Conservation (phyloP, 768 basidiomycete species). For the Collybia sp. region DNA sequence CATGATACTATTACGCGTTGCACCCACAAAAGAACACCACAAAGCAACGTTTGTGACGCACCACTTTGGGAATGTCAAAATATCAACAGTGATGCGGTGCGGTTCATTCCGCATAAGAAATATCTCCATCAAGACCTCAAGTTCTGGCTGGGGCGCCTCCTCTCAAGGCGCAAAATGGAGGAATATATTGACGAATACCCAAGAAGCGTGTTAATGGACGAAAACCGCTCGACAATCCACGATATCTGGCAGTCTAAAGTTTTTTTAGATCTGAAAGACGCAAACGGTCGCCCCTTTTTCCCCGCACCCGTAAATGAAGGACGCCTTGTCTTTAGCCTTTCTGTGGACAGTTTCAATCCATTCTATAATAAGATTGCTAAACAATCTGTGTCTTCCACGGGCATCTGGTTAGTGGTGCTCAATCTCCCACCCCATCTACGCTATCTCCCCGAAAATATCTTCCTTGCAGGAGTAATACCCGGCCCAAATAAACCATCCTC, state of each 20-base stretch:
- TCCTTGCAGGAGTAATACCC: conserved; percentile 35
- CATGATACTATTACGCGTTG: conserved; percentile 5
- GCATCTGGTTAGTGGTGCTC: conserved; percentile 22
- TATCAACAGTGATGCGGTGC: neutral
- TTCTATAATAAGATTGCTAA: conserved; percentile 18
- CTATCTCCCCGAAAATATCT: conserved; percentile 36
- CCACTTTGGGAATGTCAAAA: conserved; percentile 13
- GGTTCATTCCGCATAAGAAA: conserved; percentile 6
- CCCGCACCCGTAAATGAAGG: conserved; percentile 9
- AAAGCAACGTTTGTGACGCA: conserved; percentile 9
- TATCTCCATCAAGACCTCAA: conserved; percentile 18
- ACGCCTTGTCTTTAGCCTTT: conserved; percentile 17
- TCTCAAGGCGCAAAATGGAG: conserved; percentile 20
- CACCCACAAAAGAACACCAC: conserved; percentile 5
- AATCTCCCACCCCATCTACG: conserved; percentile 29
- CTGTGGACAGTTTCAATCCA: conserved; percentile 21
- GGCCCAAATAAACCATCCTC: conserved; percentile 30
- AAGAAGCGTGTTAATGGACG: neutral
- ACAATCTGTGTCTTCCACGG: conserved; percentile 14
- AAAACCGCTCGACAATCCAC: neutral
- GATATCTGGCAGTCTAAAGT: conserved; percentile 16
- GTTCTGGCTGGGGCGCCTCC: conserved; percentile 18
- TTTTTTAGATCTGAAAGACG: conserved; percentile 12
- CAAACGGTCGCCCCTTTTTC: conserved; percentile 15
- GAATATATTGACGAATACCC: conserved; percentile 12